phyloP scores from a whole-genome alignment of 164 flowering plant genomes.

The Sedum album region DNA sequence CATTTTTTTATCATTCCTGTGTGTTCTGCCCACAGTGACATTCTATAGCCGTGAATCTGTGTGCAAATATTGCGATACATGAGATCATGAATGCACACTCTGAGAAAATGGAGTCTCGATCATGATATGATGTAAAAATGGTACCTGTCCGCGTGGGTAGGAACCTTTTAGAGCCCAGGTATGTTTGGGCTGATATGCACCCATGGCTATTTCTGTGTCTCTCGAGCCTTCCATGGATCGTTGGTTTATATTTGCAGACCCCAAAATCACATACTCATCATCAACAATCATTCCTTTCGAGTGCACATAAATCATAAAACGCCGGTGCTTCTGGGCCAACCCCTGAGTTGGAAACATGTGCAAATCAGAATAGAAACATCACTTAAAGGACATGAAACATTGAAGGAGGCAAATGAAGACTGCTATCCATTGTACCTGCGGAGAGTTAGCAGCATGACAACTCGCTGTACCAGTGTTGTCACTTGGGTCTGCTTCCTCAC shows the following conservation, averaged over 20 bases:
- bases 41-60: too few relatives aligned
- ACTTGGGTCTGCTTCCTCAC: conserved; percentile 2
- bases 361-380: background rate
- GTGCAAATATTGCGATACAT: background rate
- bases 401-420: background rate
- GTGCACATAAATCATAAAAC: too few relatives aligned
- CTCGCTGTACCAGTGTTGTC: background rate
- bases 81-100: too few relatives aligned
- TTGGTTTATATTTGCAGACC: too few relatives aligned
- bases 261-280: too few relatives aligned
- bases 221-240: too few relatives aligned
- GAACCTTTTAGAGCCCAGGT: conserved; percentile 11
- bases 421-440: background rate
- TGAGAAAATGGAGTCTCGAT: too few relatives aligned
- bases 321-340: conserved; percentile 1
- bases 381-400: background rate
- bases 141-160: conserved; percentile 13
- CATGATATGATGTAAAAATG: background rate
- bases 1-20: conserved; percentile 16
- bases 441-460: background rate
- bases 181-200: too few relatives aligned
- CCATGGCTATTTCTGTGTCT: too few relatives aligned
- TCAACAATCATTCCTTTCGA: too few relatives aligned
- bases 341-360: background rate
- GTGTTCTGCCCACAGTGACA: too few relatives aligned